Evolutionary conservation across 371 early-diverging fungal species (phyloP).

Genomic region (Actinomortierella wolfii): DNA sequence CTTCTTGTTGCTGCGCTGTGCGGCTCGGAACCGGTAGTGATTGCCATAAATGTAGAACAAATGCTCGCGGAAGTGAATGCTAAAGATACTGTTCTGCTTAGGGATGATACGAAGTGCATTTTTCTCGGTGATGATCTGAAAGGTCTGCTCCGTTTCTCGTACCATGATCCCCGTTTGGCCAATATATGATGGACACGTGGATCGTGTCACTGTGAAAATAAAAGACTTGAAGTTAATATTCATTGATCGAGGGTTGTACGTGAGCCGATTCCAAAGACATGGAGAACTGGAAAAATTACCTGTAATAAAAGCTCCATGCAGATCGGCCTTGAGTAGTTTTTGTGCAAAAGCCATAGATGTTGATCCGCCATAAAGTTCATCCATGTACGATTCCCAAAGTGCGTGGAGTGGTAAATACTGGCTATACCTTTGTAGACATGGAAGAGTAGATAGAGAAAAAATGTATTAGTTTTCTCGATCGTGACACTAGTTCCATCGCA

Average conservation of each 20-base stretch:
- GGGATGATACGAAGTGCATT: constrained; percentile 77
- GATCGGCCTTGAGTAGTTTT: constrained; percentile 83
- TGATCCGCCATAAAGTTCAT: constrained; percentile 56
- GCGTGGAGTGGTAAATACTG: constrained; percentile 75
- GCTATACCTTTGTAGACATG: constrained; percentile 49
- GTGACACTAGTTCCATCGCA: not conserved
- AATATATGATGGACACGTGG: constrained; percentile 82
- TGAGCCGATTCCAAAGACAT: not conserved
- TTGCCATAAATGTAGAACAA: constrained; percentile 79
- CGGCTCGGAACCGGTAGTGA: constrained; percentile 74
- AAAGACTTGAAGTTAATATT: not conserved
- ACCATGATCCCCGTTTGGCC: constrained; percentile 83
- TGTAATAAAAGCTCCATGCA: constrained; percentile 80
- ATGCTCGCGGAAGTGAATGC: constrained; percentile 52
- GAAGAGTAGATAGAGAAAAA: not conserved
- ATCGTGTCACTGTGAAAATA: constrained; percentile 60
- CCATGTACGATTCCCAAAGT: constrained; percentile 86
- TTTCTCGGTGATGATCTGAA: constrained; percentile 76
- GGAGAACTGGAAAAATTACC: constrained; percentile 48
- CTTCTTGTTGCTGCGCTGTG: constrained; percentile 84
- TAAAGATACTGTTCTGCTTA: constrained; percentile 78
- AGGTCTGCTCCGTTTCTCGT: constrained; percentile 87
- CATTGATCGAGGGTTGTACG: not conserved
- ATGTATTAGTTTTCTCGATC: not conserved
- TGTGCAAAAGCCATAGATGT: constrained; percentile 52